phyloP scores from a whole-genome alignment of 345 rosid species.

The Pseudoturritis turrita region DNA sequence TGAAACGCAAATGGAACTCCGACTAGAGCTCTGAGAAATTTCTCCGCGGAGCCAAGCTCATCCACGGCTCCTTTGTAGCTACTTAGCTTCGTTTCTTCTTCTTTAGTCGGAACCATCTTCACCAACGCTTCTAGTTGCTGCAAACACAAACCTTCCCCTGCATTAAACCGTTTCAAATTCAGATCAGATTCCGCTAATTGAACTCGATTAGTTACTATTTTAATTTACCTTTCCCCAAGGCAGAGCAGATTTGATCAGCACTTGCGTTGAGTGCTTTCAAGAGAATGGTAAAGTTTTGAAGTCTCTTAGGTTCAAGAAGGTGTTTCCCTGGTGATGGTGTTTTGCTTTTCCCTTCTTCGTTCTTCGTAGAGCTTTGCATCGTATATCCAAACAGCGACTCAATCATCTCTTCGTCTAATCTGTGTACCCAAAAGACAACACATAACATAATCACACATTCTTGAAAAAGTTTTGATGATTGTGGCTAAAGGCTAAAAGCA shows the following conservation, averaged over 20 bases:
- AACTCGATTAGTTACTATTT: neutral
- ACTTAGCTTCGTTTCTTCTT: constrained; percentile 72
- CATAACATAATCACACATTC: neutral
- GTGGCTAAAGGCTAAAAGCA: neutral
- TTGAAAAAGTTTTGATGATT: neutral
- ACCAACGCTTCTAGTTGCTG: constrained; percentile 90
- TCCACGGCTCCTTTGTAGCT: constrained; percentile 65
- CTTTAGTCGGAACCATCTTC: constrained; percentile 89
- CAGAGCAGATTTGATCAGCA: constrained; percentile 71
- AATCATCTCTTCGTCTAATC: constrained; percentile 98
- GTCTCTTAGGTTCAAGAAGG: constrained; percentile 83
- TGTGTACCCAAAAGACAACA: constrained; percentile 29
- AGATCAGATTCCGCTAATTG: neutral
- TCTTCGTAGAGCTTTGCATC: constrained; percentile 46
- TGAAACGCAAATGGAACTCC: constrained; percentile 64
- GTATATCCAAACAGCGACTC: constrained; percentile 93
- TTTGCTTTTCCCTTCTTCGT: constrained; percentile 71
- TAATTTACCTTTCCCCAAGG: constrained; percentile 64
- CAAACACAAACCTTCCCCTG: constrained; percentile 69
- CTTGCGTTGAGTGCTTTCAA: constrained; percentile 72
- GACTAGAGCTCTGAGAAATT: constrained; percentile 54
- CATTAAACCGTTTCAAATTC: neutral
- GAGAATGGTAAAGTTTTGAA: constrained; percentile 90
- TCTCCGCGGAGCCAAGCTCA: constrained; percentile 89
- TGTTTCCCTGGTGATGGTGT: constrained; percentile 93